A percentile compares a stretch with the other conserved stretches of the same genome.
Conservation (phyloP, 805 yeast species). For the Metschnikowia shivogae region DNA sequence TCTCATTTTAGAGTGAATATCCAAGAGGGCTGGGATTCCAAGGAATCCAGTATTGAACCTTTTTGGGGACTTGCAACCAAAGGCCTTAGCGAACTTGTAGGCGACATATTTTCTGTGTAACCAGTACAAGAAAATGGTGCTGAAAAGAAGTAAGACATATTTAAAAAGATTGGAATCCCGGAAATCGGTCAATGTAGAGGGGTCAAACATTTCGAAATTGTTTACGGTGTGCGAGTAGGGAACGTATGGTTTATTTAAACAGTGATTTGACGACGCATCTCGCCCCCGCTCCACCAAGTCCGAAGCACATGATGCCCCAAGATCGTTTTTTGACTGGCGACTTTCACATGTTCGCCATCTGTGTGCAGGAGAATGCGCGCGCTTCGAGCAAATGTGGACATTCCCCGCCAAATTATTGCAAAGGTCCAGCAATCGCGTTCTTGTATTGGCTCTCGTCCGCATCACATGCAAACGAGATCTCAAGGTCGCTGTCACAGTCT, state of each 20-base stretch:
- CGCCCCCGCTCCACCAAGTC: not conserved
- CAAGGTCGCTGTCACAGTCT: conserved; percentile 26
- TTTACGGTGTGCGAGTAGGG: not conserved
- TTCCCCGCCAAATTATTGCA: conserved; percentile 2
- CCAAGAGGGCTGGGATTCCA: conserved; percentile 9
- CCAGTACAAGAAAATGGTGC: conserved; percentile 8
- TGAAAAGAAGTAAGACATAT: conserved; percentile 12
- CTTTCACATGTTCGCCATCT: not conserved
- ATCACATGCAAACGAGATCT: conserved; percentile 28
- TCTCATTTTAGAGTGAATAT: conserved; percentile 8
- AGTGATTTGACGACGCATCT: not conserved
- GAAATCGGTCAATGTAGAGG: not conserved
- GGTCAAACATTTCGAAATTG: not conserved
- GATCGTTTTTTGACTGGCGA: not conserved
- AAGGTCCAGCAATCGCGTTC: conserved; percentile 7
- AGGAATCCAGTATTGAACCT: conserved; percentile 5
- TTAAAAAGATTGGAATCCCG: conserved; percentile 2
- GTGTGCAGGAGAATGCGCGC: conserved; percentile 2
- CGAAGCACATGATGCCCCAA: conserved; percentile 1
- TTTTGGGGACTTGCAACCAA: conserved; percentile 11
- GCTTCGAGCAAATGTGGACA: not conserved
- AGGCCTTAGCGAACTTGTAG: conserved; percentile 10
- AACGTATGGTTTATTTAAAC: not conserved
- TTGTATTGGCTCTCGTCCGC: conserved; percentile 19
- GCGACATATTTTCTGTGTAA: conserved; percentile 11